Conservation (phyloP, 257 asterid genomes). For the Nicotiana undulata region DNA sequence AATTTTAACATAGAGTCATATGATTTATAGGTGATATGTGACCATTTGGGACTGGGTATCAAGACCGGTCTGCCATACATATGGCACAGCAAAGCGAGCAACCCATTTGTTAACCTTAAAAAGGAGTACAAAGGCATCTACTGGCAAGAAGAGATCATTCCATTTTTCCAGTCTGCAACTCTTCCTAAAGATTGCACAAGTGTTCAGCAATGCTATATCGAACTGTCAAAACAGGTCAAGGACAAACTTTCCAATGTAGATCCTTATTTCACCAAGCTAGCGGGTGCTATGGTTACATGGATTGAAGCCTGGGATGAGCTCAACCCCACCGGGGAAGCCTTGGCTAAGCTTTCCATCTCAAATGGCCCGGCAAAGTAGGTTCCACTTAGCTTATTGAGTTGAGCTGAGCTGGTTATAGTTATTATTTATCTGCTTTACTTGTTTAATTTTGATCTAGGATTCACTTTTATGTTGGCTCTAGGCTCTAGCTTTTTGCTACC, state of each 20-base stretch:
- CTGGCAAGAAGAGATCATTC: constrained; percentile 22
- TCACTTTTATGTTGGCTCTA: background rate
- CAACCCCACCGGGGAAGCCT: constrained; percentile 8
- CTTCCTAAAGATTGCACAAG: constrained; percentile 17
- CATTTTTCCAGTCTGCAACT: constrained; percentile 12
- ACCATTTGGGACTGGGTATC: constrained; percentile 13
- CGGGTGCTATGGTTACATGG: constrained; percentile 17
- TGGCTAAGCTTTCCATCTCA: constrained; percentile 1
- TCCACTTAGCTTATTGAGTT: background rate
- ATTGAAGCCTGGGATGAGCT: constrained; percentile 22
- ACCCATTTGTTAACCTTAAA: constrained; percentile 15
- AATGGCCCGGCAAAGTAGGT: constrained; percentile 2
- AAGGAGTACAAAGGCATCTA: constrained; percentile 17
- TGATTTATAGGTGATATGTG: constrained; percentile 13
- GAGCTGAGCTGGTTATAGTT: background rate
- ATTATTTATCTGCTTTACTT: background rate
- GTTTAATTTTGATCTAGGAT: background rate
- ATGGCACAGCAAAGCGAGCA: constrained; percentile 22
- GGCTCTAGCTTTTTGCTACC: background rate
- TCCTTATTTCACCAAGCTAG: constrained; percentile 15
- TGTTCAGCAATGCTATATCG: constrained; percentile 15
- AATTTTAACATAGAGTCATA: background rate
- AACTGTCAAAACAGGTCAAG: constrained; percentile 16
- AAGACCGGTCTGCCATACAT: constrained; percentile 19
- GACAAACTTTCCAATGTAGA: constrained; percentile 12